Percentiles rank a stretch among this genome's conserved stretches.
Conservation (phyloP, 2,329 filamentous ascomycete genomes). For the Elsinoe batatas region DNA sequence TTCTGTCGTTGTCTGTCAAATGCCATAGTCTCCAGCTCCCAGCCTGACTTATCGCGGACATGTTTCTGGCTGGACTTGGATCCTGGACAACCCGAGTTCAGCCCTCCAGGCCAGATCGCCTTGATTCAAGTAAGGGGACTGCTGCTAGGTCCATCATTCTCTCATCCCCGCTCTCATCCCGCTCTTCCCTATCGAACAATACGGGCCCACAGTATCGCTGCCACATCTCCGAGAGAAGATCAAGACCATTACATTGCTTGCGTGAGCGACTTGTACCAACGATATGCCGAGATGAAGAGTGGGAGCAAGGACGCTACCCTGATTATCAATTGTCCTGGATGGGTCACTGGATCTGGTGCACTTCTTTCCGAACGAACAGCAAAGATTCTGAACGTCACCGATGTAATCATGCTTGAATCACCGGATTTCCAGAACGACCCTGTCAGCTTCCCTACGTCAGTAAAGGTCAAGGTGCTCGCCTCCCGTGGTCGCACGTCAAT, state of each 20-base stretch:
- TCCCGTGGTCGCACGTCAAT: not conserved
- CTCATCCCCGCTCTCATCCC: conserved; percentile 40
- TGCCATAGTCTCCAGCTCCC: conserved; percentile 47
- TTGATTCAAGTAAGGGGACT: conserved; percentile 51
- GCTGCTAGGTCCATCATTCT: conserved; percentile 58
- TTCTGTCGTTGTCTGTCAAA: conserved; percentile 60
- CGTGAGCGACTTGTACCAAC: conserved; percentile 50
- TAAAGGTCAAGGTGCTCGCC: not conserved
- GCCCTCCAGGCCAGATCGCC: conserved; percentile 58
- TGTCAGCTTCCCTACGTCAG: not conserved
- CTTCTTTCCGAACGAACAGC: conserved; percentile 54
- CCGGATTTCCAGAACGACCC: conserved; percentile 9
- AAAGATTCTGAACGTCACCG: conserved; percentile 43
- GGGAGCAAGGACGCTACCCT: conserved; percentile 43
- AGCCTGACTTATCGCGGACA: conserved; percentile 19
- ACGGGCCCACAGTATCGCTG: conserved; percentile 56
- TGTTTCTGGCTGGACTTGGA: conserved; percentile 61
- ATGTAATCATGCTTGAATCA: conserved; percentile 60
- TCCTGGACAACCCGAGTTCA: conserved; percentile 67
- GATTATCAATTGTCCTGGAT: conserved; percentile 65
- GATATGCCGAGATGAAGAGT: conserved; percentile 42
- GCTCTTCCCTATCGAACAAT: conserved; percentile 26
- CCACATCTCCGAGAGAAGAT: conserved; percentile 55
- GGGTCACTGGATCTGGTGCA: conserved; percentile 61
- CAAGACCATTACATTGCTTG: conserved; percentile 58